Evolutionary conservation across 352 stramenopile genomes (phyloP), one percentile per base, ranked within the genome.

Genomic region (Phytophthora ramorum): DNA sequence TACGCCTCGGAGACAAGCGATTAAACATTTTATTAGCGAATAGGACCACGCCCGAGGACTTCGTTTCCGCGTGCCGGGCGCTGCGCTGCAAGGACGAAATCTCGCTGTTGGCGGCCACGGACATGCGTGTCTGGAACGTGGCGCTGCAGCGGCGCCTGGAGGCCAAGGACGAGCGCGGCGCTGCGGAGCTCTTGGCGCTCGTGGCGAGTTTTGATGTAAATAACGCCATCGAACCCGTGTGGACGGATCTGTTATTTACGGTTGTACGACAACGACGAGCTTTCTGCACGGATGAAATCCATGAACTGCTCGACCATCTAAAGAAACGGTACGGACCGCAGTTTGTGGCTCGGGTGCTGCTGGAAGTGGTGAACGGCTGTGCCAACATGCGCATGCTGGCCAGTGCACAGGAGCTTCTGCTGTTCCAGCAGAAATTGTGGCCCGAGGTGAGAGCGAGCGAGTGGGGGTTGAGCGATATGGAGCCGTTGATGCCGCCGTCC

Each of bases 241-340:
- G 85, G 85, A 85, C 62, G 6, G 85, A 93, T 57, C 32, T 93
- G 63, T 69, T 93, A 16, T 93, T 92, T 77, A 84, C 85, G 67
- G 53, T 91, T 28, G 49, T 93, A 71, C 80, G 83, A 0, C 76
- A 85, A 58, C 73, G 69, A 3, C 57, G 54, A 47, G 32, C 71
- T 14, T 74, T 73, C 22, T 59, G 58, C 24, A 55, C 69, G 44
- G 53, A 63, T 32, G 81, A 87, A 24, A 61, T 78, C 24, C 24
- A 73, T 5, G 49, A 63, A 50, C 48, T 91, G 16, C 49, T 93
- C 34, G 51, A 62, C 14, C 48, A 63, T 3, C 66, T 93, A 34
- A 51, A 61, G 7, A 58, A 37, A 7, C 58, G 59, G 43, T 87
- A 73, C 68, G 79, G 77, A 49, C 32, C 69, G 6, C 62, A 66